phyloP scores from a whole-genome alignment of 2,329 filamentous ascomycete species.

The Alternaria ethzedia region DNA sequence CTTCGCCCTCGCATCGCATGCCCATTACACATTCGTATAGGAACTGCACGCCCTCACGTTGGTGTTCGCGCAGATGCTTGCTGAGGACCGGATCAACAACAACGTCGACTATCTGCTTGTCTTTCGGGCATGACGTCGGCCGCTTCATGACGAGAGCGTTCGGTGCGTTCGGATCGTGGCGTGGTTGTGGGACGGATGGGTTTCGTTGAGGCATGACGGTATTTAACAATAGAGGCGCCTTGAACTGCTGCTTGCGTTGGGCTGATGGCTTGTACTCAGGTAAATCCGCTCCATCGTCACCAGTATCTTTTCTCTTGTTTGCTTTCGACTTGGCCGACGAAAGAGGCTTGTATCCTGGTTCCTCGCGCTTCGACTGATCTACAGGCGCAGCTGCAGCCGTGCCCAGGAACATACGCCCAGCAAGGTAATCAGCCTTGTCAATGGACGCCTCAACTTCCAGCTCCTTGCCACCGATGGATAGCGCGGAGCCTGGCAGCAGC shows the following conservation, averaged over 20 bases:
- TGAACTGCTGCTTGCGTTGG: conserved; percentile 61
- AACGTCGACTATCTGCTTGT: conserved; percentile 73
- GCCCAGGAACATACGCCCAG: conserved; percentile 55
- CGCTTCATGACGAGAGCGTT: conserved; percentile 72
- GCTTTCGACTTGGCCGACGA: conserved; percentile 14
- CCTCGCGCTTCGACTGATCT: conserved; percentile 20
- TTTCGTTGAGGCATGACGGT: conserved; percentile 58
- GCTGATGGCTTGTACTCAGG: conserved; percentile 45
- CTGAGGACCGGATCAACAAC: conserved; percentile 72
- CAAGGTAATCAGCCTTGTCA: conserved; percentile 64
- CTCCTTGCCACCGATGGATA: conserved; percentile 71
- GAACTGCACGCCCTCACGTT: conserved; percentile 72
- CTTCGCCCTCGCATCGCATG: conserved; percentile 69
- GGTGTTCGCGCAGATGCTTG: conserved; percentile 69
- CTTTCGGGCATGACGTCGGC: conserved; percentile 61
- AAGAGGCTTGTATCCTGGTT: conserved; percentile 24
- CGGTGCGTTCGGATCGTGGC: conserved; percentile 66
- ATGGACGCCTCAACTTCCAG: conserved; percentile 70
- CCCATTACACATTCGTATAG: conserved; percentile 80
- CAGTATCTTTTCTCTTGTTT: conserved; percentile 14
- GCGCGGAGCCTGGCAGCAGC: conserved; percentile 64
- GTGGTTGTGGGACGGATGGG: conserved; percentile 61
- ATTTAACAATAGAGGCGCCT: conserved; percentile 64
- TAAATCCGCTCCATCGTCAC: conserved; percentile 45
- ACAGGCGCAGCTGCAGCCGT: conserved; percentile 25